Evolutionary conservation across 805 yeast species (phyloP).

Genomic region (Danielia reshetovae): DNA sequence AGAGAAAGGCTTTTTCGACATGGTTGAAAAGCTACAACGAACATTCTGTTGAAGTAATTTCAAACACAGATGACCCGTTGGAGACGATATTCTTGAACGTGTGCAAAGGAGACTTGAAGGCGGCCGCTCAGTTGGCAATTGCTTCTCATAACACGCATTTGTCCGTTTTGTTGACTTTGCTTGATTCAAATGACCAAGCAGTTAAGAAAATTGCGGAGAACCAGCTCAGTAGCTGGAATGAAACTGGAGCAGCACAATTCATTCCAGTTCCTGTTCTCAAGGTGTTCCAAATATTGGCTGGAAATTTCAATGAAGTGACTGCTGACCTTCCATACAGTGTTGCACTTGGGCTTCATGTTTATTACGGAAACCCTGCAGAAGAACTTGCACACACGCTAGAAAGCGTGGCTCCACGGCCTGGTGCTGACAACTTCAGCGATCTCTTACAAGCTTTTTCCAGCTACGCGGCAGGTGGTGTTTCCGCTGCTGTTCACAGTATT

Average conservation of each 20-base stretch:
- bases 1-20: constrained; percentile 44
- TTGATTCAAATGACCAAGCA: constrained; percentile 66
- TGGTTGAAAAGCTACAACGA: constrained; percentile 55
- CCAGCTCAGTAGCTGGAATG: constrained; percentile 68
- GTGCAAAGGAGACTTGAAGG: constrained; percentile 52
- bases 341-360: constrained; percentile 54
- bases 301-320: constrained; percentile 38
- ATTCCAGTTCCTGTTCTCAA: constrained; percentile 56
- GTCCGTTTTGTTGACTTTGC: constrained; percentile 61
- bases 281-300: constrained; percentile 63
- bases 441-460: constrained; percentile 18
- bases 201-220: constrained; percentile 51
- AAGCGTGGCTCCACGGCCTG: background rate
- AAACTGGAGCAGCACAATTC: constrained; percentile 31
- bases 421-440: constrained; percentile 1
- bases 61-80: constrained; percentile 32
- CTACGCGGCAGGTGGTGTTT: constrained; percentile 3
- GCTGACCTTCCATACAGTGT: constrained; percentile 63
- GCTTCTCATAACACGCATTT: constrained; percentile 64
- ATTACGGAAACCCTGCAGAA: constrained; percentile 48
- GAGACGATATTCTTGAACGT: constrained; percentile 50
- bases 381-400: constrained; percentile 6
- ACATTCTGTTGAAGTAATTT: constrained; percentile 27
- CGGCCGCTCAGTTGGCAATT: constrained; percentile 62
- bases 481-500: constrained; percentile 7